Percentiles rank a stretch among this genome's conserved stretches.
These are phyloP conservation scores for Chenopodium quinoa DNA, from an alignment of 148 eudicot species.

Conservation along the genomic window DNA sequence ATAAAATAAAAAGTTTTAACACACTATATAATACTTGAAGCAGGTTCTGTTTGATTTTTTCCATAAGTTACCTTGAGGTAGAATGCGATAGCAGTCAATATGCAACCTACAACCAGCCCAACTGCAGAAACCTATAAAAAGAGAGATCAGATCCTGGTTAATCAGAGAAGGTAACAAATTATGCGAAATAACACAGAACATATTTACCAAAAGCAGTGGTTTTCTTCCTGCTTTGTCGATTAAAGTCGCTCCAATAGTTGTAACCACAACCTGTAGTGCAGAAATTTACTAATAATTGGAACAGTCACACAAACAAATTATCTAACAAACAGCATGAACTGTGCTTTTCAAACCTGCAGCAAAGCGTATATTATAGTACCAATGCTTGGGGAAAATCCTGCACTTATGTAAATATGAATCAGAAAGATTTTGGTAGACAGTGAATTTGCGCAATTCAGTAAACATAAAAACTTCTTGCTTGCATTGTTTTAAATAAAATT, in stretches of 20 bases:
- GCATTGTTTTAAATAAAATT: not conserved
- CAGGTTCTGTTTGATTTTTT: not conserved
- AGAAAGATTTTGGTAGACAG: not conserved
- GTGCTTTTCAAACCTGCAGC: slow-evolving; percentile 53
- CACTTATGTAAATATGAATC: not conserved
- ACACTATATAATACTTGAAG: not conserved
- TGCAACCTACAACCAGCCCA: slow-evolving; percentile 73
- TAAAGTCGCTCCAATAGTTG: slow-evolving; percentile 57
- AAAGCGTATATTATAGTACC: slow-evolving; percentile 73
- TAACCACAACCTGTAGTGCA: slow-evolving; percentile 51
- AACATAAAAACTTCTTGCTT: not conserved
- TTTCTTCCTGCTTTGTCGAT: slow-evolving; percentile 87
- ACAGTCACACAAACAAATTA: not conserved
- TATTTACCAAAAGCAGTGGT: slow-evolving; percentile 75
- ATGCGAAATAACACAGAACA: not conserved
- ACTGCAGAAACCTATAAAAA: slow-evolving; percentile 61
- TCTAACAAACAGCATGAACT: not conserved
- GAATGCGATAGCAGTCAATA: slow-evolving; percentile 61
- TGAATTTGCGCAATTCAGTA: not conserved
- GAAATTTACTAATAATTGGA: not conserved
- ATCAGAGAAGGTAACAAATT: not conserved
- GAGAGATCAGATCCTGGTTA: not conserved
- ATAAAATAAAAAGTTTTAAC: not conserved
- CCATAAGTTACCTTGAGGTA: slow-evolving; percentile 60
- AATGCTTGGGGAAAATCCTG: slow-evolving; percentile 69